Evolutionary conservation across 2,329 filamentous ascomycete species (phyloP), one percentile per base, ranked within the genome.

Genomic region (Davidsoniella virescens): DNA sequence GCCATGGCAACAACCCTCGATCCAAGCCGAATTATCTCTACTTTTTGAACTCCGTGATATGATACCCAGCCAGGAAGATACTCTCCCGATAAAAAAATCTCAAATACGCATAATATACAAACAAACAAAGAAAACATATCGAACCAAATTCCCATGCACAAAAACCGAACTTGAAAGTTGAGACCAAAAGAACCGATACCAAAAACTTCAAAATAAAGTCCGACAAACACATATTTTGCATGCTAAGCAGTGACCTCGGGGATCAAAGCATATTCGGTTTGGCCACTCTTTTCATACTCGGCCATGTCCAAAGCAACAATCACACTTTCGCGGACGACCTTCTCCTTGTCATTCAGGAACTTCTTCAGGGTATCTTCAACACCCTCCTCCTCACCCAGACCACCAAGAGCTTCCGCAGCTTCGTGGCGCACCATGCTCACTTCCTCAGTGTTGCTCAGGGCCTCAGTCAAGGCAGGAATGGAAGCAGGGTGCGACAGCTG

Each of bases 251-350:
- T 58, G 57, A 65, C 65, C 58, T 84, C 76, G 2, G 88, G 90
- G 57, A 96, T 82, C 60, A 94, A 74, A 44, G 92, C 92, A 70
- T 98, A 98, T 63, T 98, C 88, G 29, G 79, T 70, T 65, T 94
- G 79, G 40, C 85, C 84, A 57, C 80, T 84, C 70, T 84, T 87
- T 71, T 98, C 92, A 61, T 87, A 95, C 62, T 95, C 90, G 9
- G 88, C 92, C 87, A 98, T 98, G 65, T 98, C 92, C 57, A 98
- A 72, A 42, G 92, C 92, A 51, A 98, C 92, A 58, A 95, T 79
- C 38, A 94, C 81, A 64, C 90, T 96, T 62, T 98, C 92, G 53
- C 87, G 78, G 40, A 98, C 92, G 5, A 98, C 88, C 63, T 85
- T 79, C 65, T 96, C 90, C 54, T 87, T 79, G 63, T 98, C 93